A percentile compares a stretch with the other conserved stretches of the same genome.
Conservation (phyloP, 169 alveolate genomes). For the Cryptosporidium bovis region DNA sequence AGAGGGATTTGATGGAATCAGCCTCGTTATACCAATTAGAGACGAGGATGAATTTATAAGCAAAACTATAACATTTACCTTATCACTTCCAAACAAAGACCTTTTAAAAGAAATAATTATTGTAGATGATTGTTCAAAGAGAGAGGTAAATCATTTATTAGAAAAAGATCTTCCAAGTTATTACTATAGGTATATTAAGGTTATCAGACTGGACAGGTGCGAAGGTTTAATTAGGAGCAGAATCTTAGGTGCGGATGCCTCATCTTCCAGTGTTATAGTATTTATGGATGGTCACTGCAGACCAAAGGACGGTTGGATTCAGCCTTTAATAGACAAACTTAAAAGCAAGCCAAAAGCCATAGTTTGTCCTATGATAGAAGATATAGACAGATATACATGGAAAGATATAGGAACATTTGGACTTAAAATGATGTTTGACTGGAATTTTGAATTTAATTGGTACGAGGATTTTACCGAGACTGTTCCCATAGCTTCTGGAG, state of each 20-base stretch:
- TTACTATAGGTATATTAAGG: conserved; percentile 19
- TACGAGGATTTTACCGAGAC: conserved; percentile 72
- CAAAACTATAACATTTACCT: conserved; percentile 76
- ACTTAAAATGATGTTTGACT: conserved; percentile 79
- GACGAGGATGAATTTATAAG: conserved; percentile 78
- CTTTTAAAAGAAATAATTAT: conserved; percentile 78
- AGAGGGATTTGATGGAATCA: conserved; percentile 35
- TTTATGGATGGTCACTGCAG: conserved; percentile 81
- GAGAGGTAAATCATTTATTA: conserved; percentile 69
- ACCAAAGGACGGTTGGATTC: conserved; percentile 79
- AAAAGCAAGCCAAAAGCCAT: conserved; percentile 60
- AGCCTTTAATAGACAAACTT: conserved; percentile 31
- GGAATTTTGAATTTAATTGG: conserved; percentile 82
- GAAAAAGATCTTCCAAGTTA: conserved; percentile 27
- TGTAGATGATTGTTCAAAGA: conserved; percentile 80
- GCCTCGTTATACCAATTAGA: conserved; percentile 78
- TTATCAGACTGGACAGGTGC: conserved; percentile 76
- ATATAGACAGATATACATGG: conserved; percentile 81
- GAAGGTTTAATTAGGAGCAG: conserved; percentile 80
- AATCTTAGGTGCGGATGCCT: conserved; percentile 75
- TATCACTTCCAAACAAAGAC: conserved; percentile 41
- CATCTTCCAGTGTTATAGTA: conserved; percentile 75
- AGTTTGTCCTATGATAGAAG: conserved; percentile 80
- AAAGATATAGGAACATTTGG: conserved; percentile 71
- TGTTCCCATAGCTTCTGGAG: conserved; percentile 77